Percentiles rank a stretch among this genome's conserved stretches.
These are phyloP conservation scores for Eremomyces bilateralis DNA, from an alignment of 495 filamentous ascomycete species.

Conservation along the genomic window DNA sequence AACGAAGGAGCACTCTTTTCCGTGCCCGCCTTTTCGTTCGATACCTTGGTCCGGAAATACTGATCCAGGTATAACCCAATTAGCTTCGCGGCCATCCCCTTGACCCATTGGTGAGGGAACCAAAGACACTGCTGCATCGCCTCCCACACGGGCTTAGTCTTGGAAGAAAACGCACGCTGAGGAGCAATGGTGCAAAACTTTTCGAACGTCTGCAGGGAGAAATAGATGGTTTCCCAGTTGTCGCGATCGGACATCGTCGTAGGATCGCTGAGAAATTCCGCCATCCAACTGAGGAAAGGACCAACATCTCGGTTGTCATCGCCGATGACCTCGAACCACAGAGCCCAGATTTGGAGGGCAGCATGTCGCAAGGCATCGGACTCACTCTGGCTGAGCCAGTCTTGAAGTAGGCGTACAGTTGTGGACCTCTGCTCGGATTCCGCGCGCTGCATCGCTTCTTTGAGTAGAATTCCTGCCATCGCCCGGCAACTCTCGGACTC, in stretches of 20 bases:
- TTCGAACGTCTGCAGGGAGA: slow-evolving; percentile 41
- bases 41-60: slow-evolving; percentile 25
- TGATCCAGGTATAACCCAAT: slow-evolving; percentile 56
- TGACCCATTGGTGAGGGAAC: slow-evolving; percentile 54
- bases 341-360: slow-evolving; percentile 55
- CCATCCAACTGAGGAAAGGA: slow-evolving; percentile 16
- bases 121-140: slow-evolving; percentile 41
- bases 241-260: slow-evolving; percentile 21
- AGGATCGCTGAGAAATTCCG: slow-evolving; percentile 16
- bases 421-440: slow-evolving; percentile 46
- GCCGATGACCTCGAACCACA: slow-evolving; percentile 51
- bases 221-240: slow-evolving; percentile 65
- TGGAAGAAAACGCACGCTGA: slow-evolving; percentile 31
- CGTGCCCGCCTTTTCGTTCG: background rate
- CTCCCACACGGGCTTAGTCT: slow-evolving; percentile 39
- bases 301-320: slow-evolving; percentile 40
- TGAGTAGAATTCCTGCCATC: slow-evolving; percentile 59
- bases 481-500: slow-evolving; percentile 67
- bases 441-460: slow-evolving; percentile 57
- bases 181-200: slow-evolving; percentile 49
- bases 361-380: slow-evolving; percentile 47
- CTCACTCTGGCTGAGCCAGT: slow-evolving; percentile 55
- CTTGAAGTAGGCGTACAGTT: slow-evolving; percentile 43
- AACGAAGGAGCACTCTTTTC: slow-evolving; percentile 14
- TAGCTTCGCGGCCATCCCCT: slow-evolving; percentile 54